phyloP scores from a whole-genome alignment of 2,329 filamentous ascomycete species.

The Sphaerulina populicola region DNA sequence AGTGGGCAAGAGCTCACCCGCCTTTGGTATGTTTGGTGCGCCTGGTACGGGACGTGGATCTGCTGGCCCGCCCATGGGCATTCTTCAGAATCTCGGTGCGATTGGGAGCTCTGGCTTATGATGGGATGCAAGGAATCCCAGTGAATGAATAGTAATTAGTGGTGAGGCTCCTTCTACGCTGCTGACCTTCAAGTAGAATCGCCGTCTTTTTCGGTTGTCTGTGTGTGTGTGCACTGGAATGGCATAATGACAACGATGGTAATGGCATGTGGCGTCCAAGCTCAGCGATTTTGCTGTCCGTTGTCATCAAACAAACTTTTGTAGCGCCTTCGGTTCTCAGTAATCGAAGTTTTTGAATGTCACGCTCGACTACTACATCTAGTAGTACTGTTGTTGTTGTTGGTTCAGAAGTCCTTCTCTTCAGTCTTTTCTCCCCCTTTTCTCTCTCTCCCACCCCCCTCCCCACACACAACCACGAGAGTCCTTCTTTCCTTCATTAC shows the following conservation, averaged over 20 bases:
- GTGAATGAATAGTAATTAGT: background rate
- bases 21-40: slow-evolving; percentile 25
- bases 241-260: too few relatives aligned
- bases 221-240: too few relatives aligned
- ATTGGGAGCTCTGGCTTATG: slow-evolving; percentile 13
- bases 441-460: background rate
- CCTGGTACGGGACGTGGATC: slow-evolving; percentile 17
- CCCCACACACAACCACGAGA: background rate
- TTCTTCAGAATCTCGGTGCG: slow-evolving; percentile 25
- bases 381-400: too few relatives aligned
- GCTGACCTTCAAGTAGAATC: background rate
- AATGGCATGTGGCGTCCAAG: too few relatives aligned
- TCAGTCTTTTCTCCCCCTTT: too few relatives aligned
- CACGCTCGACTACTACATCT: too few relatives aligned
- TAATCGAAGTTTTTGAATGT: too few relatives aligned
- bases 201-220: background rate
- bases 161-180: background rate
- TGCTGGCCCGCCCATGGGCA: slow-evolving; percentile 9
- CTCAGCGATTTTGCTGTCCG: too few relatives aligned
- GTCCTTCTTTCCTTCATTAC: background rate
- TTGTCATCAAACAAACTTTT: too few relatives aligned
- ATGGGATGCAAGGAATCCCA: background rate
- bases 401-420: too few relatives aligned
- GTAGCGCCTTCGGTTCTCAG: too few relatives aligned
- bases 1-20: slow-evolving; percentile 37